phyloP scores from a whole-genome alignment of 306 rosid genomes.

The Vachellia collinsii region DNA sequence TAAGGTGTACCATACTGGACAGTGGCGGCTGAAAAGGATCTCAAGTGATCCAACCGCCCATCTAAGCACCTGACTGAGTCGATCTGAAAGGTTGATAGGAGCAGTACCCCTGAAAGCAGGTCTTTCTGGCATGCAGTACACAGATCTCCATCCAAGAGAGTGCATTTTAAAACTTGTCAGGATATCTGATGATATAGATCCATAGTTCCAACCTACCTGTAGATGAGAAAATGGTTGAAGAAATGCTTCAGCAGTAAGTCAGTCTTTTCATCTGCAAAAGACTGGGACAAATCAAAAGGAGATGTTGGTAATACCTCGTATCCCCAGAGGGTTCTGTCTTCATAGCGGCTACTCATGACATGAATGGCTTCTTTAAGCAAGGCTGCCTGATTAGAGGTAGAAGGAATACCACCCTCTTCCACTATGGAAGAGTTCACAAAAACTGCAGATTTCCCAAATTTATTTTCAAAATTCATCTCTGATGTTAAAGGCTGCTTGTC shows the following conservation, averaged over 20 bases:
- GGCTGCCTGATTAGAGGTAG: constrained; percentile 78
- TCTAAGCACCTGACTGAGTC: constrained; percentile 88
- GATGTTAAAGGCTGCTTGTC: constrained; percentile 75
- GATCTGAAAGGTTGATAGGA: constrained; percentile 90
- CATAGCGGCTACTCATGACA: constrained; percentile 83
- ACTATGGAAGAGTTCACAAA: constrained; percentile 78
- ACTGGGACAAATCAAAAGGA: constrained; percentile 18
- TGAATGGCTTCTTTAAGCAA: constrained; percentile 94
- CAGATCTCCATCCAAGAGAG: constrained; percentile 89
- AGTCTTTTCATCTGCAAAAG: neutral
- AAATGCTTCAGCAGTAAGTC: constrained; percentile 23
- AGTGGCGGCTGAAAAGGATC: constrained; percentile 91
- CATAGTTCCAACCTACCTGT: constrained; percentile 93
- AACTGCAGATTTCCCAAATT: constrained; percentile 76
- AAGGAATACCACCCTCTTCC: constrained; percentile 84
- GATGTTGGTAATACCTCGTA: constrained; percentile 60
- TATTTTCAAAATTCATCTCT: constrained; percentile 72
- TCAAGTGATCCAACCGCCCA: constrained; percentile 99
- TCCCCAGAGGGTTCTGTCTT: constrained; percentile 97
- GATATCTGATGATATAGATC: constrained; percentile 83
- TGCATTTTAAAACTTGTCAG: constrained; percentile 91
- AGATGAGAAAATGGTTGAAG: constrained; percentile 21
- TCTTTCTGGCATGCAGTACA: constrained; percentile 87
- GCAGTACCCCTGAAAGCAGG: constrained; percentile 93
- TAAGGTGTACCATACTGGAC: constrained; percentile 78